Conservation (phyloP, 495 filamentous ascomycete species). For the Usnea hakonensis region DNA sequence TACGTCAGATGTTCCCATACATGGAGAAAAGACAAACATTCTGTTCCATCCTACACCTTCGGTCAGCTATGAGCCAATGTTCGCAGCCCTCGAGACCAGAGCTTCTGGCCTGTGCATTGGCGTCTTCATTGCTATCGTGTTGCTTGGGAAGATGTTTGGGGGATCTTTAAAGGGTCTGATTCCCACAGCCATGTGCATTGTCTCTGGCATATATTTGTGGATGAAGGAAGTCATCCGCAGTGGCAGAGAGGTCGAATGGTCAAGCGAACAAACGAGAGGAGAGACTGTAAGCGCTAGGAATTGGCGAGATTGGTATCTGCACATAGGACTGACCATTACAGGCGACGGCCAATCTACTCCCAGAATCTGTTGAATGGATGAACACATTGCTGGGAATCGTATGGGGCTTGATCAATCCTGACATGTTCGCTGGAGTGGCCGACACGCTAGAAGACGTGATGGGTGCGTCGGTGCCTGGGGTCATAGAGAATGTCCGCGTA, state of each 20-base stretch:
- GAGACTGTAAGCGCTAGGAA: constrained; percentile 51
- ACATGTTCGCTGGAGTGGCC: constrained; percentile 73
- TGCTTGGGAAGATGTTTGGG: constrained; percentile 72
- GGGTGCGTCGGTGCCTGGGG: constrained; percentile 82
- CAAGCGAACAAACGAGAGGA: constrained; percentile 74
- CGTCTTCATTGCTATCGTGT: constrained; percentile 62
- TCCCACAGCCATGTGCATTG: constrained; percentile 58
- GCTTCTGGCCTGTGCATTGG: constrained; percentile 58
- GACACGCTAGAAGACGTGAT: constrained; percentile 85
- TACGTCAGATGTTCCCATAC: constrained; percentile 89
- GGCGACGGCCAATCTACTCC: constrained; percentile 77
- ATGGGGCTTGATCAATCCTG: constrained; percentile 87
- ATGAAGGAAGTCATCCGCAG: constrained; percentile 74
- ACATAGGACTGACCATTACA: constrained; percentile 26
- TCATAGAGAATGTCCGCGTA: constrained; percentile 92
- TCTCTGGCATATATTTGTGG: constrained; percentile 78
- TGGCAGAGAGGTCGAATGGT: constrained; percentile 81
- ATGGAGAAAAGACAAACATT: constrained; percentile 91
- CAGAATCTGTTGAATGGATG: constrained; percentile 93
- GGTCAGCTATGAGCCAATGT: constrained; percentile 80
- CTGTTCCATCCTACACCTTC: constrained; percentile 92
- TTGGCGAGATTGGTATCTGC: background rate
- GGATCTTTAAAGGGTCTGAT: constrained; percentile 69
- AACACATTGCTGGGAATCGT: constrained; percentile 73
- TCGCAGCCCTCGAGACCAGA: constrained; percentile 61